phyloP scores from a whole-genome alignment of 768 basidiomycete species.

The Leccinum incarnatum region DNA sequence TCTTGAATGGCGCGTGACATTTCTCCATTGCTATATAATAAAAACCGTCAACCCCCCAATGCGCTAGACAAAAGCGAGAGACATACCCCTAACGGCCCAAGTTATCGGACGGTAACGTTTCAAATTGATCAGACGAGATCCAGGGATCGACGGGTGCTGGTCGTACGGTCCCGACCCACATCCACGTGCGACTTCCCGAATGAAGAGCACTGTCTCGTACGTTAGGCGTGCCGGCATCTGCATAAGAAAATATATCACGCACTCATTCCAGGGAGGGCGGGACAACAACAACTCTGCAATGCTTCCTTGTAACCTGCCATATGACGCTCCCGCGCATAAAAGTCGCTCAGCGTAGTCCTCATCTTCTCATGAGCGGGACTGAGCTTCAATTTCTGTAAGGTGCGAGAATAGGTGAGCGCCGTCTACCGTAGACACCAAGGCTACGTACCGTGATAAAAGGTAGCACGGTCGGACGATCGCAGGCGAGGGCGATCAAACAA shows the following conservation, averaged over 20 bases:
- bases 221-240: slow-evolving; percentile 2
- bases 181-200: slow-evolving; percentile 32
- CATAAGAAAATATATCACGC: background rate
- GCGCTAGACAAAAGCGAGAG: background rate
- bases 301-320: slow-evolving; percentile 32
- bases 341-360: slow-evolving; percentile 15
- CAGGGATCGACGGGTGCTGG: slow-evolving; percentile 26
- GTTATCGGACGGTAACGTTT: slow-evolving; percentile 37
- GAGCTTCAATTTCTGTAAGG: slow-evolving; percentile 25
- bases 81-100: slow-evolving; percentile 42
- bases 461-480: slow-evolving; percentile 39
- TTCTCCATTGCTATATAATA: slow-evolving; percentile 42
- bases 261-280: slow-evolving; percentile 35
- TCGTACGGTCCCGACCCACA: slow-evolving; percentile 31
- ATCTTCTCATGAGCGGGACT: slow-evolving; percentile 23
- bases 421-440: background rate
- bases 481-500: slow-evolving; percentile 39
- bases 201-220: slow-evolving; percentile 27
- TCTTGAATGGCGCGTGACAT: slow-evolving; percentile 43
- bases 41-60: background rate
- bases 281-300: slow-evolving; percentile 26
- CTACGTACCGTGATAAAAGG: slow-evolving; percentile 26
- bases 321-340: slow-evolving; percentile 27
- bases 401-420: background rate
- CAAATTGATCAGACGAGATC: slow-evolving; percentile 36